These are phyloP conservation scores for Salix koriyanagi DNA, from an alignment of 345 rosid species.

Conservation along the genomic window DNA sequence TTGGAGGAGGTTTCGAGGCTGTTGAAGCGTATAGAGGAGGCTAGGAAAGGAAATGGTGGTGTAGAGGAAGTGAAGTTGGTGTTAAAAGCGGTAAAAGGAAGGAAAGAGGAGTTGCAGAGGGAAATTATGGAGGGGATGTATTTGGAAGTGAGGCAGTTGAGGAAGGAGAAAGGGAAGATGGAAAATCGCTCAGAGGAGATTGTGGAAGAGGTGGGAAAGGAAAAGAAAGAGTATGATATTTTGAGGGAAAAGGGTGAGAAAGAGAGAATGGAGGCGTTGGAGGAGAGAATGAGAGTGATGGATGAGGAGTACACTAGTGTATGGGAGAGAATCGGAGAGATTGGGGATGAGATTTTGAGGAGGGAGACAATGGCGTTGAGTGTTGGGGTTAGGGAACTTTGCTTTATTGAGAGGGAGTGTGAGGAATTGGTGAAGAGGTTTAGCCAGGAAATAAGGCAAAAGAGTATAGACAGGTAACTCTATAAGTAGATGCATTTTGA, in stretches of 20 bases:
- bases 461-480: slow-evolving; percentile 42
- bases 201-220: slow-evolving; percentile 38
- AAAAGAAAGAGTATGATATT: slow-evolving; percentile 39
- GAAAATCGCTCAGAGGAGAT: slow-evolving; percentile 48
- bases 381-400: slow-evolving; percentile 73
- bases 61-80: slow-evolving; percentile 34
- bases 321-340: slow-evolving; percentile 68
- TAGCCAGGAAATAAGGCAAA: slow-evolving; percentile 44
- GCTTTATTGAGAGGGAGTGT: slow-evolving; percentile 76
- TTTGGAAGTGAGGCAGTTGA: slow-evolving; percentile 43
- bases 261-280: slow-evolving; percentile 37
- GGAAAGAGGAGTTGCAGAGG: slow-evolving; percentile 56
- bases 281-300: slow-evolving; percentile 37
- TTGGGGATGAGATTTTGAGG: slow-evolving; percentile 52
- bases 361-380: slow-evolving; percentile 62
- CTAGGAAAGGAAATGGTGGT: slow-evolving; percentile 51
- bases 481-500: not conserved
- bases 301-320: slow-evolving; percentile 57
- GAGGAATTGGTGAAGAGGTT: slow-evolving; percentile 63
- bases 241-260: slow-evolving; percentile 21
- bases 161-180: slow-evolving; percentile 45
- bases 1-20: slow-evolving; percentile 56
- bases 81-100: slow-evolving; percentile 49
- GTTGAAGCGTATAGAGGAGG: slow-evolving; percentile 51
- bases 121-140: slow-evolving; percentile 58